Evolutionary conservation across 208 protist species (phyloP), one percentile per base, ranked within the genome.

Genomic region (Leishmania martiniquensis): DNA sequence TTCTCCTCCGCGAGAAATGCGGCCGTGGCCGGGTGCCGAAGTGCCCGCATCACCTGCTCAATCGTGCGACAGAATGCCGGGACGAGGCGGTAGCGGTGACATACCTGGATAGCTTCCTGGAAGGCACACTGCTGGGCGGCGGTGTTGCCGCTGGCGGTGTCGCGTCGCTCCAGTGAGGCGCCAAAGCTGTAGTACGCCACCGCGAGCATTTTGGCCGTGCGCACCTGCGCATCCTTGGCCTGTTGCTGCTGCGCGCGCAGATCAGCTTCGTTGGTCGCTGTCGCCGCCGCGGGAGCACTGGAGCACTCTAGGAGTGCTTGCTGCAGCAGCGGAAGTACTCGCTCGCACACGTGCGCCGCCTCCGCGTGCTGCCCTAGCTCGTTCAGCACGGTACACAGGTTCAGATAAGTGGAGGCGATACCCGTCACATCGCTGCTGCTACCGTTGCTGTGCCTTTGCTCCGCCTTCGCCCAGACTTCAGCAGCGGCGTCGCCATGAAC

Each of bases 131-230:
- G 78, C 12, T 92, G 89, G 22, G 81, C 87, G 4, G 75, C 81
- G 1, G 15, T 63, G 83, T 91, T 86, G 37, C 78, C 75, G 4
- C 70, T 57, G 17, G 45, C 44, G 32, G 82, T 69, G 47, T 77
- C 87, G 32, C 89, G 84, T 7, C 84, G 85, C 83, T 96, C 91
- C 25, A 95, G 86, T 6, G 94, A 95, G 25, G 95, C 93, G 4
- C 91, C 94, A 32, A 98, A 80, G 83, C 96, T 98, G 83, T 98
- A 95, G 63, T 91, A 78, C 5, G 86, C 93, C 9, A 98, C 89
- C 10, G 86, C 90, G 55, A 98, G 84, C 89, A 98, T 95, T 78
- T 88, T 91, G 42, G 90, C 90, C 15, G 78, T 69, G 44, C 83
- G 80, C 0, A 51, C 54, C 60, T 81, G 72, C 12, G 75, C 81